Conservation (phyloP, 75 land plant genomes). For the Pinus taeda region DNA sequence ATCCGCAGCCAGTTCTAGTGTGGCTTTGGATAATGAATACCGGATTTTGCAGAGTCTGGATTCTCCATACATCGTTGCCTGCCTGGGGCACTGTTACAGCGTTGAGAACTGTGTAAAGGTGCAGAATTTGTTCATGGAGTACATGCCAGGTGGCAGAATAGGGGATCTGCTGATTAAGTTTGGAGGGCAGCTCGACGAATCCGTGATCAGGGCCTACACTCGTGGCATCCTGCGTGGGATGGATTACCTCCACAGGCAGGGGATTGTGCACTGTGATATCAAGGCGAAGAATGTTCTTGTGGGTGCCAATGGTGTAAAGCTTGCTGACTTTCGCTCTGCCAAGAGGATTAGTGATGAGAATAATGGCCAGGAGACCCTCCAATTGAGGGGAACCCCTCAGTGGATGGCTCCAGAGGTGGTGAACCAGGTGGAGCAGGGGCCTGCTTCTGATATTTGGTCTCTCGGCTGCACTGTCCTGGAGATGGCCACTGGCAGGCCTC, state of each 20-base stretch:
- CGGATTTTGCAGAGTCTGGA: conserved; percentile 23
- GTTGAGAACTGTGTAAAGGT: conserved; percentile 30
- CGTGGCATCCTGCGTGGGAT: conserved; percentile 34
- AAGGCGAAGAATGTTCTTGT: conserved; percentile 57
- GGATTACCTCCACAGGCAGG: conserved; percentile 30
- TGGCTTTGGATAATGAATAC: conserved; percentile 42
- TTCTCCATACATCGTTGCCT: conserved; percentile 34
- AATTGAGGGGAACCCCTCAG: conserved; percentile 35
- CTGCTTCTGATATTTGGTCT: conserved; percentile 36
- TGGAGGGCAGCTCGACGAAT: conserved; percentile 36
- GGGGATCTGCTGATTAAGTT: conserved; percentile 43
- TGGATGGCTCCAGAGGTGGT: conserved; percentile 60
- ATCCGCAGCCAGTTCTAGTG: conserved; percentile 14
- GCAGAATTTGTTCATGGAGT: conserved; percentile 47
- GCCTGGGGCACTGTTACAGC: conserved; percentile 21
- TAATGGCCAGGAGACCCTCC: neutral
- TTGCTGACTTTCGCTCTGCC: conserved; percentile 58
- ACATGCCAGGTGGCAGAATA: conserved; percentile 62
- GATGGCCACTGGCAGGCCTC: conserved; percentile 45
- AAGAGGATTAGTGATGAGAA: conserved; percentile 21
- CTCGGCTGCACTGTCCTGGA: conserved; percentile 39
- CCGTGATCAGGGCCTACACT: conserved; percentile 21
- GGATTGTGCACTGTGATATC: conserved; percentile 66
- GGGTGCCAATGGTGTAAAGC: conserved; percentile 30
- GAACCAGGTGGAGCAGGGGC: conserved; percentile 25